Evolutionary conservation across 2,329 filamentous ascomycete species (phyloP).

Genomic region (Colletotrichum acutatum): DNA sequence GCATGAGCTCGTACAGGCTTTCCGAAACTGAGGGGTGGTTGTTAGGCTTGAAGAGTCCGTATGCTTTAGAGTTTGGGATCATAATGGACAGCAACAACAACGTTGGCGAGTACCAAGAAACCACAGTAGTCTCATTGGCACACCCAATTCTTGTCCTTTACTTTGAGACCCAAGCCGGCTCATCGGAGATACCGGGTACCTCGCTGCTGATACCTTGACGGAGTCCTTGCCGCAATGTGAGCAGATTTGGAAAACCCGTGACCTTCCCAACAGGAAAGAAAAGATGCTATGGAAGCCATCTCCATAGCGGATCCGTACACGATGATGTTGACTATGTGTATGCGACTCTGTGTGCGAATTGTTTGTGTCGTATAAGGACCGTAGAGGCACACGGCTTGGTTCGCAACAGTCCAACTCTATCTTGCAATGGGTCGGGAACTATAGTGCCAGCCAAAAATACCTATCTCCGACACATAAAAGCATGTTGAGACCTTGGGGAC

Average conservation of each 20-base stretch:
- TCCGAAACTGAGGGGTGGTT: slow-evolving; percentile 49
- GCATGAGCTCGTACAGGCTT: slow-evolving; percentile 93
- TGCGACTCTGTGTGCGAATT: background rate
- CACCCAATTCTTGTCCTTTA: background rate
- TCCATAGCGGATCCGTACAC: background rate
- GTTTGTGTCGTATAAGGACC: background rate
- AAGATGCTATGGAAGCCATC: background rate
- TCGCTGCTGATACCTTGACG: background rate
- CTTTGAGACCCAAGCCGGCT: background rate
- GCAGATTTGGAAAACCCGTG: background rate
- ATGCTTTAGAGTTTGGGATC: background rate
- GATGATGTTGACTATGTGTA: background rate
- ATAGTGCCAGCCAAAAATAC: background rate
- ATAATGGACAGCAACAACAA: background rate
- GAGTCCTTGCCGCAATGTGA: background rate
- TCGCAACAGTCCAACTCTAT: background rate
- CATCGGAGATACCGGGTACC: background rate
- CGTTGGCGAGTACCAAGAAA: background rate
- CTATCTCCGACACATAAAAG: background rate
- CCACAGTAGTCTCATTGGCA: background rate
- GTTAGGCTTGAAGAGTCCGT: background rate
- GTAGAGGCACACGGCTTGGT: background rate
- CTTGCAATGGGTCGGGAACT: background rate
- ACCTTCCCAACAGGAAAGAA: background rate
- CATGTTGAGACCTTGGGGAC: background rate